These are phyloP conservation scores for Camellia granthamiana DNA, from an alignment of 148 eudicot species.

Conservation along the genomic window DNA sequence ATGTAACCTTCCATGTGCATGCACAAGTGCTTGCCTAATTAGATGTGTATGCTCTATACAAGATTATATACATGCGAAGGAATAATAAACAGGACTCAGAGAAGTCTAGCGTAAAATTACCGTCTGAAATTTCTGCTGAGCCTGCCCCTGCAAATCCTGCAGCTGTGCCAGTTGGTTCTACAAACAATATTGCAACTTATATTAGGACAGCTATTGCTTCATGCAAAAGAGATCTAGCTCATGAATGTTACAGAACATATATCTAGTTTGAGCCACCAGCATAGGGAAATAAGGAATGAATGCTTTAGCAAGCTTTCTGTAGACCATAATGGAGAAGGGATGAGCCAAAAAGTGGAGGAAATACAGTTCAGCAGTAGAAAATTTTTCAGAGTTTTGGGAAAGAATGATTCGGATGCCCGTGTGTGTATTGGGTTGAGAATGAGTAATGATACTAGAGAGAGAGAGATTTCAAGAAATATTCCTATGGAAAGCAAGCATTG, in stretches of 20 bases:
- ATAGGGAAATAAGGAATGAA: not conserved
- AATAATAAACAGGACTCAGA: slow-evolving; percentile 1
- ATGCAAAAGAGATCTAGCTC: not conserved
- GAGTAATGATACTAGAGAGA: not conserved
- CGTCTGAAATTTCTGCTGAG: slow-evolving; percentile 63
- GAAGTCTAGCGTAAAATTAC: slow-evolving; percentile 29
- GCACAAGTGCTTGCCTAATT: not conserved
- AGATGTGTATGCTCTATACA: not conserved
- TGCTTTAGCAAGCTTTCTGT: not conserved
- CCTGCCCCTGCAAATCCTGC: slow-evolving; percentile 66
- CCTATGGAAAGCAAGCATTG: not conserved
- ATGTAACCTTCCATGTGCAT: not conserved
- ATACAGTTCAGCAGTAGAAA: not conserved
- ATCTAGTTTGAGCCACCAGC: not conserved
- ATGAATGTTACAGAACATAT: not conserved
- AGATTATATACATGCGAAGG: not conserved
- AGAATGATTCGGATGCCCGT: not conserved
- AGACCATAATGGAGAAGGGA: not conserved
- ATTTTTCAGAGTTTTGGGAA: not conserved
- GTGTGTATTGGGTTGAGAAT: not conserved
- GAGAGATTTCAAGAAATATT: not conserved
- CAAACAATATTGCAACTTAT: slow-evolving; percentile 2
- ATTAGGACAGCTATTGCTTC: not conserved
- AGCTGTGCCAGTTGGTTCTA: slow-evolving; percentile 68
- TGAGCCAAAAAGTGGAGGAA: not conserved